Percentiles rank a stretch among this genome's conserved stretches.
phyloP scores from a whole-genome alignment of 176 grass and related monocot genomes.

The Secale cereale region DNA sequence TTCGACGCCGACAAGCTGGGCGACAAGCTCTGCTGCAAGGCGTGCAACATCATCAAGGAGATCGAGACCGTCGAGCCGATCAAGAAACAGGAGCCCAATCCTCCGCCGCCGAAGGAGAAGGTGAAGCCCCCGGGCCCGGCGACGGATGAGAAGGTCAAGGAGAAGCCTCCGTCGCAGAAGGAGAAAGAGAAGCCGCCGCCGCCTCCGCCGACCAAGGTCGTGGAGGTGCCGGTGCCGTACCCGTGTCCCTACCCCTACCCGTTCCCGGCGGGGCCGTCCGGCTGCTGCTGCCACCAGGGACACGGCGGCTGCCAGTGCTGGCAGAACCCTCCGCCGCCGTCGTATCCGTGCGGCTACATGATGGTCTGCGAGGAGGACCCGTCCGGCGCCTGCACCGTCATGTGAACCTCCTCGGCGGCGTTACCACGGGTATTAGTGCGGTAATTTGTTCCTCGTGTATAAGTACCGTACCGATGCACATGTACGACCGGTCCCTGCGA shows the following conservation, averaged over 20 bases:
- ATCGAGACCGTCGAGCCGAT: background rate
- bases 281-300: background rate
- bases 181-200: too few relatives aligned
- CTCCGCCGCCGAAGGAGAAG: background rate
- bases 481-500: background rate
- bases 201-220: background rate
- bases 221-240: background rate
- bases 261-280: background rate
- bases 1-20: slow-evolving; percentile 64
- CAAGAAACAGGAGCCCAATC: background rate
- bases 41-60: slow-evolving; percentile 74
- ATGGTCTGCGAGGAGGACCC: background rate
- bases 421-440: background rate
- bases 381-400: background rate
- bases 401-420: background rate
- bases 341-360: background rate
- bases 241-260: background rate
- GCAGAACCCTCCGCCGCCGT: too few relatives aligned
- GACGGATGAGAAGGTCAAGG: background rate
- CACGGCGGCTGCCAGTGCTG: background rate
- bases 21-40: slow-evolving; percentile 78
- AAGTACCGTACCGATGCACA: background rate
- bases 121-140: background rate
- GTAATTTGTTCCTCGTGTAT: background rate
- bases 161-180: background rate